phyloP scores from a whole-genome alignment of 345 rosid species.

The Citrus hindsii region DNA sequence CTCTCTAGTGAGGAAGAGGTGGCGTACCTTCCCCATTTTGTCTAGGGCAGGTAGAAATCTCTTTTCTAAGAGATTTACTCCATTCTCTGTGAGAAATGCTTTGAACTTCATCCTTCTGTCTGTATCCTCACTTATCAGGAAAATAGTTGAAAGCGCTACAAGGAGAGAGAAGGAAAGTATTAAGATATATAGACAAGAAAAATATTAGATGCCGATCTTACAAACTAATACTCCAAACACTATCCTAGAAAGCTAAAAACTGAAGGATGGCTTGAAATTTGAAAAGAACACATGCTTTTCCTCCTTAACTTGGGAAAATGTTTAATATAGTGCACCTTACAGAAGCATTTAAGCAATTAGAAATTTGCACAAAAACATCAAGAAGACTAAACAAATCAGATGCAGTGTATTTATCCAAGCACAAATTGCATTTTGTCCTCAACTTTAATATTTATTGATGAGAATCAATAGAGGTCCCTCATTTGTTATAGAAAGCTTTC shows the following conservation, averaged over 20 bases:
- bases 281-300: background rate
- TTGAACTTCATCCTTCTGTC: slow-evolving; percentile 70
- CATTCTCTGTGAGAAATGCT: slow-evolving; percentile 84
- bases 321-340: background rate
- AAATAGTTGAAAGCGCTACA: background rate
- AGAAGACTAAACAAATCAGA: too few species aligned
- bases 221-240: background rate
- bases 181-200: background rate
- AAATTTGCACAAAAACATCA: too few species aligned
- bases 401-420: too few species aligned
- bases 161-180: background rate
- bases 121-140: background rate
- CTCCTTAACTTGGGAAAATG: background rate
- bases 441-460: too few species aligned
- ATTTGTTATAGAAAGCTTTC: too few species aligned
- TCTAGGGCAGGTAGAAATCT: slow-evolving; percentile 88
- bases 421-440: too few species aligned
- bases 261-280: background rate
- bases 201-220: background rate
- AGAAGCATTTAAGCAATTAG: too few species aligned
- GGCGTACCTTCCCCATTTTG: slow-evolving; percentile 73
- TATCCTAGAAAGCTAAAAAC: background rate
- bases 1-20: slow-evolving; percentile 38
- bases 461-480: too few species aligned
- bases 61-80: slow-evolving; percentile 67